Evolutionary conservation across 192 early-diverging fungal genomes (phyloP), one percentile per base, ranked within the genome.

Genomic region (Backusella liffmaniae): DNA sequence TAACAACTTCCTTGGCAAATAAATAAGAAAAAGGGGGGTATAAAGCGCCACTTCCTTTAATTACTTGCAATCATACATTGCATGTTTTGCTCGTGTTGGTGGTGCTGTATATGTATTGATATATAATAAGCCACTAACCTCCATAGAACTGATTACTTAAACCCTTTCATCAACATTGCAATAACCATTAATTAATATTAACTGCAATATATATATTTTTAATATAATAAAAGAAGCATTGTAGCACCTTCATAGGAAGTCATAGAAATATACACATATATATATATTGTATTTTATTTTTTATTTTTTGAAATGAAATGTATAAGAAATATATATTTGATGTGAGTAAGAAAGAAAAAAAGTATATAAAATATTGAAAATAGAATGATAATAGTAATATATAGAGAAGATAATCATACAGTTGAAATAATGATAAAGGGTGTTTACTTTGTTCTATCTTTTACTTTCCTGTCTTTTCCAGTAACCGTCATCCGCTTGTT

Each of bases 291-390:
- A 49, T 49, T 49, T 49, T 49, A 49, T 49, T 49, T 49, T 62
- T 62, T 62, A 62, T 62, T 62, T 59, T 62, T 62, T 62, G 56
- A 62, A 62, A 62, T 62, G 56, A 62, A 23, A 62, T 62, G 56
- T 62, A 62, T 62, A 62, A 62, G 26, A 62, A 13, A 62, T 26
- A 62, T 62, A 62, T 62, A 62, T 62, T 62, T 29, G 56, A 62
- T 62, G 4, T 62, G 26, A 62, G 26, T 29, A 29, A 26, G n/a
- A 12, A 62, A 26, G 26, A 29, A 13, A 29, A 56, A 56, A n/a
- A 62, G 26, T 62, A 62, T 62, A 62, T 62, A 62, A 62, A 26
- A 29, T 69, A 35, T 37, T 69, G 37, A 41, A 36, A 36, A 37
- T 69, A 37, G 21, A 23, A 69, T 32, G 35, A 23, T 37, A 69